phyloP scores from a whole-genome alignment of 2,329 filamentous ascomycete genomes.

The Aureobasidium melanogenum region DNA sequence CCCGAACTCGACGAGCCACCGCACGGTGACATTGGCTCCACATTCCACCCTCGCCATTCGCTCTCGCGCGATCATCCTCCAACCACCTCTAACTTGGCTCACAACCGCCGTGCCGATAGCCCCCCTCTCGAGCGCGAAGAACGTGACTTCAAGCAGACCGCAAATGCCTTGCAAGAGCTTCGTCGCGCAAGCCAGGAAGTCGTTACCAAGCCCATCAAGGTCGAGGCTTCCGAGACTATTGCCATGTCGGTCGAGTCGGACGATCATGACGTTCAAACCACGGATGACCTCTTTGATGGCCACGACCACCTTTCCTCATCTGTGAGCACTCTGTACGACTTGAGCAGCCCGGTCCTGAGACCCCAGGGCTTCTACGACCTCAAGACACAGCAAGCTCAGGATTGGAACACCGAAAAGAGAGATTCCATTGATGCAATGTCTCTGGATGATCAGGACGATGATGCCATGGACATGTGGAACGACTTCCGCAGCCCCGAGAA shows the following conservation, averaged over 20 bases:
- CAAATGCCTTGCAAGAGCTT: conserved; percentile 63
- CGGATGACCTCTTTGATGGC: conserved; percentile 40
- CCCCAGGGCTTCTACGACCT: conserved; percentile 19
- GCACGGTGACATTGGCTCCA: conserved; percentile 48
- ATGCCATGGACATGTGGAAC: conserved; percentile 23
- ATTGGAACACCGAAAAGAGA: conserved; percentile 9
- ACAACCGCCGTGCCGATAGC: conserved; percentile 65
- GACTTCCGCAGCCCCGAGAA: conserved; percentile 65
- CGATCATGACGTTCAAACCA: conserved; percentile 40
- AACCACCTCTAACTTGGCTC: conserved; percentile 36
- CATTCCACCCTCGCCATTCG: conserved; percentile 46
- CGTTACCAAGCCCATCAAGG: conserved; percentile 21
- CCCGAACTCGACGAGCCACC: conserved; percentile 66
- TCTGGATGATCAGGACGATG: conserved; percentile 19
- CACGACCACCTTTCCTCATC: conserved; percentile 41
- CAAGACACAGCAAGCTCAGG: background rate
- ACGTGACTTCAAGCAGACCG: conserved; percentile 93
- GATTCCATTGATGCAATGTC: conserved; percentile 14
- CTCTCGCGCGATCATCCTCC: conserved; percentile 30
- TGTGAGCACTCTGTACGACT: conserved; percentile 28
- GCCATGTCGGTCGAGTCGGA: conserved; percentile 35
- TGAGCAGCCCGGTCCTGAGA: conserved; percentile 40
- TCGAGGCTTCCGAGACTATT: conserved; percentile 24
- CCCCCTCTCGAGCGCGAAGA: conserved; percentile 90
- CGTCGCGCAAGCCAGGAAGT: conserved; percentile 31